Base-by-base conservation (phyloP, 192 early-diverging fungal species). In the Spizellomyces punctatus region DNA sequence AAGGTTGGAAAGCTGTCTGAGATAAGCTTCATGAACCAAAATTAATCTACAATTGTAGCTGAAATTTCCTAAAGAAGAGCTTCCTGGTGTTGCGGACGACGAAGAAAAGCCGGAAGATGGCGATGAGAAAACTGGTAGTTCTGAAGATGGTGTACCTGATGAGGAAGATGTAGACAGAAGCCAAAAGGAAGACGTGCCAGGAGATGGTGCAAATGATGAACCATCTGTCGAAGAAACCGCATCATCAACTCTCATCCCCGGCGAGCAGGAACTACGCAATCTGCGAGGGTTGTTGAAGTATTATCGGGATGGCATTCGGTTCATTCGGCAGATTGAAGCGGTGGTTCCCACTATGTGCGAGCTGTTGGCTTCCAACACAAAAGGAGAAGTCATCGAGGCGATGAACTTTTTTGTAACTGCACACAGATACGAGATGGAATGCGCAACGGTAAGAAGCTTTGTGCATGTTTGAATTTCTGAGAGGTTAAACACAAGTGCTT, bases 381-480 rank as follows among this genome's bases (percentile, higher is more conserved):
- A 98, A 72, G 76, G 89, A 10, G 98, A 99, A 76, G 96, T 98
- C 2, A 84, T 97, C 67, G 96, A 98, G 71, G 89, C 91, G 1
- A 99, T 99, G 92, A 91, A 93, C 56, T 98, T 98, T 74, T 94
- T 98, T 72, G 93, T 94, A 1, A 80, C 85, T 0, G 91, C 93
- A 5, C 86, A 93, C 76, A 86, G 89, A 46, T 98, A 90, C 74
- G 90, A 92, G 67, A 86, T 99, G 74, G 94, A 94, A 55, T 83
- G 81, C 6, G 91, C 96, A 36, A 79, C 75, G 47, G 91, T 91
- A 82, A 80, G 83, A 3, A 3, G 27, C 27, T 36, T 36, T 36
- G 27, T 36, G 27, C 27, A 36, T 36, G 72, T 5, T 4, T 8
- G 3, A 2, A 36, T 36, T 36, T 36, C 14, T 54, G 48, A 12